These are phyloP conservation scores for Lentinus tigrinus DNA, from an alignment of 768 basidiomycete genomes.

Conservation along the genomic window DNA sequence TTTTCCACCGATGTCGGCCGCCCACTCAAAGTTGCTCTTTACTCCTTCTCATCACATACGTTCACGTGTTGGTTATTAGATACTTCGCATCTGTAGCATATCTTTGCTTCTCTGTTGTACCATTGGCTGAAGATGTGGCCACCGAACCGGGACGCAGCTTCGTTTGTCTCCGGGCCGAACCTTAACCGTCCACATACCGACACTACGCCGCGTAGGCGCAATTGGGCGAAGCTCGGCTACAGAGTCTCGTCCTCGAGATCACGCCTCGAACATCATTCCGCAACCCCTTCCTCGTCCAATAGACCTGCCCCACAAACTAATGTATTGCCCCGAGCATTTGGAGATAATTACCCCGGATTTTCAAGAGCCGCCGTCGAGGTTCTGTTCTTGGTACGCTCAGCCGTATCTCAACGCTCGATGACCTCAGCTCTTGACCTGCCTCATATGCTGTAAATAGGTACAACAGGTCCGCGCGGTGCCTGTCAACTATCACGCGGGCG, in stretches of 20 bases:
- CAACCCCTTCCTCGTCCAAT: constrained; percentile 2
- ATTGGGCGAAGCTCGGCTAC: constrained; percentile 18
- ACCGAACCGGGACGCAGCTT: background rate
- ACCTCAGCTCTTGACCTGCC: constrained; percentile 8
- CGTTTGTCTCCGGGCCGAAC: constrained; percentile 21
- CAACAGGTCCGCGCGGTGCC: constrained; percentile 3
- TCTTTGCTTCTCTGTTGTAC: background rate
- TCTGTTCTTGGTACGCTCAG: constrained; percentile 8
- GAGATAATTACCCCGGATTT: constrained; percentile 26
- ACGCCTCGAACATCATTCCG: constrained; percentile 7
- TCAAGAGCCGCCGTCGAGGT: constrained; percentile 2
- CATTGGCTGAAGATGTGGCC: background rate
- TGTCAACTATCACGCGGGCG: constrained; percentile 13
- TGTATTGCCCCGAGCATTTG: constrained; percentile 30
- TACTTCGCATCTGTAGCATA: background rate
- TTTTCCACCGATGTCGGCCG: background rate
- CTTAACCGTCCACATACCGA: constrained; percentile 29
- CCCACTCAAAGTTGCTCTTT: background rate
- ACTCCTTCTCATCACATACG: constrained; percentile 8
- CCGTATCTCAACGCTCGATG: constrained; percentile 3
- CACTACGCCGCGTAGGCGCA: constrained; percentile 22
- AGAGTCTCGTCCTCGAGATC: background rate
- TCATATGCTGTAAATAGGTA: constrained; percentile 10
- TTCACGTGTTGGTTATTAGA: constrained; percentile 3
- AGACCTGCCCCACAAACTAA: constrained; percentile 20